Percentiles rank a stretch among this genome's conserved stretches.
phyloP scores from a whole-genome alignment of 768 basidiomycete species.

The Paxillus rubicundulus region DNA sequence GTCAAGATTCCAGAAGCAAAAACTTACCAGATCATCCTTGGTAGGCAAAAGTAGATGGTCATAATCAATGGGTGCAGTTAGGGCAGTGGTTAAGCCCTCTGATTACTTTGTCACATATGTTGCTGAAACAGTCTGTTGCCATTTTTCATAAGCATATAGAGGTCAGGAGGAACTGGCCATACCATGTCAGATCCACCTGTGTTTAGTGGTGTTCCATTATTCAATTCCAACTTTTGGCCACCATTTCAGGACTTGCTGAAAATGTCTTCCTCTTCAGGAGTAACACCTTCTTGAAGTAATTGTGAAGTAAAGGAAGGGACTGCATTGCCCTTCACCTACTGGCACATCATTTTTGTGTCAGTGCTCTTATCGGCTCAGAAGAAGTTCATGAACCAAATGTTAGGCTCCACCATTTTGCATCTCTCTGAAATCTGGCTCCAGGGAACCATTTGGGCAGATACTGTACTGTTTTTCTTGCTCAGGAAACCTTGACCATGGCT shows the following conservation, averaged over 20 bases:
- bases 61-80: no score
- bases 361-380: not conserved
- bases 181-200: constrained; percentile 28
- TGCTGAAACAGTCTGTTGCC: constrained; percentile 16
- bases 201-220: not conserved
- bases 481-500: constrained; percentile 6
- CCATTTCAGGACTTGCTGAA: constrained; percentile 6
- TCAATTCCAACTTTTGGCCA: not conserved
- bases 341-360: not conserved
- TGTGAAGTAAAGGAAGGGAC: constrained; percentile 13
- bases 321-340: constrained; percentile 10
- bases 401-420: constrained; percentile 4
- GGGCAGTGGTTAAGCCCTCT: no score
- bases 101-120: no score
- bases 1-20: not conserved
- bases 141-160: not conserved
- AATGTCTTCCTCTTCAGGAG: constrained; percentile 9
- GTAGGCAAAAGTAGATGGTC: no score
- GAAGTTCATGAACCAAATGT: constrained; percentile 9
- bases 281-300: constrained; percentile 6
- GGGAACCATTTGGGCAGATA: constrained; percentile 23
- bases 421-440: constrained; percentile 17
- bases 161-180: constrained; percentile 19
- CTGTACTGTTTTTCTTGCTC: constrained; percentile 1
- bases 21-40: no score